Evolutionary conservation across 495 filamentous ascomycete species (phyloP).

Genomic region (Trichoderma erinaceum): DNA sequence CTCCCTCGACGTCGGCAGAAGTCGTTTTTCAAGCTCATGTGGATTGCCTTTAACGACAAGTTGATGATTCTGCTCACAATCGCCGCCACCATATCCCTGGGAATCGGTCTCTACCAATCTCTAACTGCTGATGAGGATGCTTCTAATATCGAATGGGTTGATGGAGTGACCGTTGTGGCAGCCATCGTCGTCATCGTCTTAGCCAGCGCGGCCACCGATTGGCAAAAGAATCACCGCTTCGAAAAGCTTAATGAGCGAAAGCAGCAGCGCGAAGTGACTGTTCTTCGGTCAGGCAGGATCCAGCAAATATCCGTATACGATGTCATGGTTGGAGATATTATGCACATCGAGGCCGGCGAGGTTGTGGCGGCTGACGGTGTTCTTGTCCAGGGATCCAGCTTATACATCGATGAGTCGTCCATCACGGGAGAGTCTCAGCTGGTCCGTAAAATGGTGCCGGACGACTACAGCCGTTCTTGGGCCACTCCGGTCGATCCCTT

Average conservation of each 20-base stretch:
- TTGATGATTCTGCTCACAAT: conserved; percentile 71
- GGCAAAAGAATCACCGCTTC: conserved; percentile 67
- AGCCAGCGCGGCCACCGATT: conserved; percentile 65
- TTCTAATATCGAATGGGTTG: conserved; percentile 49
- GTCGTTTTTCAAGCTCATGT: conserved; percentile 61
- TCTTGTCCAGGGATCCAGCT: conserved; percentile 62
- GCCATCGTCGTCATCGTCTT: conserved; percentile 64
- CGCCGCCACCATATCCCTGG: conserved; percentile 78
- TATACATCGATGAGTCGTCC: conserved; percentile 75
- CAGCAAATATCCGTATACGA: conserved; percentile 74
- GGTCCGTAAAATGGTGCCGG: conserved; percentile 51
- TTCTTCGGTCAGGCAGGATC: conserved; percentile 68
- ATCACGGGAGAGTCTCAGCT: conserved; percentile 70
- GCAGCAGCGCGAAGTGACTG: conserved; percentile 64
- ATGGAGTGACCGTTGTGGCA: conserved; percentile 66
- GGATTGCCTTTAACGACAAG: conserved; percentile 81
- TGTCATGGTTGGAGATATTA: conserved; percentile 75
- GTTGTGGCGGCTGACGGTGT: conserved; percentile 79
- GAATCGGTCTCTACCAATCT: conserved; percentile 61
- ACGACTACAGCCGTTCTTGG: conserved; percentile 38
- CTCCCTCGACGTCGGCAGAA: conserved; percentile 69
- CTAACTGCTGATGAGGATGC: conserved; percentile 43
- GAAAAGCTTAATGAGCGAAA: conserved; percentile 67
- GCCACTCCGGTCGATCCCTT: conserved; percentile 53
- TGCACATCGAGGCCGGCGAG: conserved; percentile 83